phyloP scores from a whole-genome alignment of 306 rosid species.

The Mimosa bimucronata region DNA sequence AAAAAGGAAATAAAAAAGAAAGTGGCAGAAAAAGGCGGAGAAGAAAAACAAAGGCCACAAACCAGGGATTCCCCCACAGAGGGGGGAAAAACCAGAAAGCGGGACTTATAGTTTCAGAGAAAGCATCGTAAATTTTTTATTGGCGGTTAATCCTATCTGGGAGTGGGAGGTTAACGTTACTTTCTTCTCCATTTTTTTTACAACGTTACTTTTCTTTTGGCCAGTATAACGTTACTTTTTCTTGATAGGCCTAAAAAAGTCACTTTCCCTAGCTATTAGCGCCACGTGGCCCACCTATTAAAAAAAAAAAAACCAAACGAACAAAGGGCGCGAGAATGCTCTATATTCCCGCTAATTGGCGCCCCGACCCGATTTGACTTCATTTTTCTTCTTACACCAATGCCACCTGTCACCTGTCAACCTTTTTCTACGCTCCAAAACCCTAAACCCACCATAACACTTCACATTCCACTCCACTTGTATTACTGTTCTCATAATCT shows the following conservation, averaged over 20 bases:
- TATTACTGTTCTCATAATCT: not conserved
- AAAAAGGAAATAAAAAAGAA: no score
- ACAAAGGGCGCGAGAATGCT: not conserved
- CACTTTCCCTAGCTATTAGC: not conserved
- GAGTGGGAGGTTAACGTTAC: not conserved
- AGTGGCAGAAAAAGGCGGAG: no score
- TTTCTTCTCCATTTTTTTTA: not conserved
- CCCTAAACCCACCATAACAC: constrained; percentile 36
- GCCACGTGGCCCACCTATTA: not conserved
- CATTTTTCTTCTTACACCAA: not conserved
- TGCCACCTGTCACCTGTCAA: not conserved
- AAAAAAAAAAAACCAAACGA: not conserved
- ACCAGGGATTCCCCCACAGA: no score
- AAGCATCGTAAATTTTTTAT: no score
- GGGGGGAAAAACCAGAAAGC: no score
- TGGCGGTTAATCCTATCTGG: no score
- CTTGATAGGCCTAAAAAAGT: not conserved
- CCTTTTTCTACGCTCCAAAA: not conserved
- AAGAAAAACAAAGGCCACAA: no score
- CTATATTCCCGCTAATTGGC: not conserved
- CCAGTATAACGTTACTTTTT: not conserved
- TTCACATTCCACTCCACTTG: not conserved
- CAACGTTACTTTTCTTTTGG: not conserved
- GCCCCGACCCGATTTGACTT: constrained; percentile 7
- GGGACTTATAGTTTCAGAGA: no score